Conservation (phyloP, 495 filamentous ascomycete genomes). For the Cercophora scortea region DNA sequence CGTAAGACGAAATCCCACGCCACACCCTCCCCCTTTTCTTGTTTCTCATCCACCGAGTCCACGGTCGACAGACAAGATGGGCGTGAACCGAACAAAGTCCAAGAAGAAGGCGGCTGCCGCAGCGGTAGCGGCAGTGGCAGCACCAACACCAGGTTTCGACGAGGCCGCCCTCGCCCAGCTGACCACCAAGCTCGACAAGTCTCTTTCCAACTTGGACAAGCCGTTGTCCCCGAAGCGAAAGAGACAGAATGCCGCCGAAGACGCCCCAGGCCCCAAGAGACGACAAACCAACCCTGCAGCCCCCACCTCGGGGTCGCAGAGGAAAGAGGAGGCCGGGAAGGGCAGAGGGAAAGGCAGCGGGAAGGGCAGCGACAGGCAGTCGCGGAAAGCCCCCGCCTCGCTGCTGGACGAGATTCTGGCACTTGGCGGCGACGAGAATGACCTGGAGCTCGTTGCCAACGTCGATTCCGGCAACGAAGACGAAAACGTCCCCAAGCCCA, state of each 20-base stretch:
- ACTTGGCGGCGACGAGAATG: conserved; percentile 70
- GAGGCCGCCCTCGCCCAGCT: conserved; percentile 54
- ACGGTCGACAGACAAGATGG: too few species aligned
- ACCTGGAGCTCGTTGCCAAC: conserved; percentile 57
- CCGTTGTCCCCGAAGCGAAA: conserved; percentile 36
- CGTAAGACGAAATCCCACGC: too few species aligned
- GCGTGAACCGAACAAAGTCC: neutral
- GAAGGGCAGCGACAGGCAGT: conserved; percentile 6
- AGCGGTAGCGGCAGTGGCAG: neutral
- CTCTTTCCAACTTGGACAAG: conserved; percentile 23
- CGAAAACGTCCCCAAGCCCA: conserved; percentile 28
- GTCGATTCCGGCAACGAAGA: conserved; percentile 56
- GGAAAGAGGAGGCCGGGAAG: neutral
- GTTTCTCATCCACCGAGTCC: too few species aligned
- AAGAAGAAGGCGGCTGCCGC: neutral
- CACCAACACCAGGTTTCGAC: conserved; percentile 42
- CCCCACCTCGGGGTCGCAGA: conserved; percentile 18
- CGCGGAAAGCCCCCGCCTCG: neutral
- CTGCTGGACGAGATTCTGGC: conserved; percentile 66
- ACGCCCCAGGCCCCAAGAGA: conserved; percentile 41
- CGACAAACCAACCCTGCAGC: conserved; percentile 26
- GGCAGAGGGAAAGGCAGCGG: neutral
- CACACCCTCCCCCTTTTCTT: too few species aligned
- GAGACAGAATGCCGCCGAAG: conserved; percentile 24
- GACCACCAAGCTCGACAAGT: conserved; percentile 56